Base-by-base conservation (phyloP, 805 yeast species). In the Grigorovia yakushimaensis region DNA sequence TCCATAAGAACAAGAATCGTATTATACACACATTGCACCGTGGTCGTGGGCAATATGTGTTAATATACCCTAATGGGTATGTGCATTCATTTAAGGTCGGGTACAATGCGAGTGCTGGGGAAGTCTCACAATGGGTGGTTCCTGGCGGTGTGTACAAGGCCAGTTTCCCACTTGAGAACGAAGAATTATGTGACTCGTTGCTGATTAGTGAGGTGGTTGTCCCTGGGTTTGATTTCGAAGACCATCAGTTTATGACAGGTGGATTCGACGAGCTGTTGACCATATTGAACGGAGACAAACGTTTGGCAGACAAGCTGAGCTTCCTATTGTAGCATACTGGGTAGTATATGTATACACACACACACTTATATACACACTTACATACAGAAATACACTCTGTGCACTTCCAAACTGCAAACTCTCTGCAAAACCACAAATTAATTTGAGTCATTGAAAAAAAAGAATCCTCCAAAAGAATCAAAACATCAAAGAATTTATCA, bases 61-160 rank as follows among this genome's bases (percentile, higher is more conserved):
- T 76, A 15, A 61, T 78, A 4, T 70, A 76, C 45, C 81, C 81
- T 4, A 67, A 74, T 51, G 81, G 81, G 1, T 49, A 49, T 2
- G 59, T 78, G 18, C 73, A 74, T 48, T 64, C 76, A 1, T 78
- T 77, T 55, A 67, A 66, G 20, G 82, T 77, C 23, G 83, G 82
- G 0, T 75, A 76, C 51, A 69, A 76, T 51, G 61, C 67, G 35
- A 58, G 60, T 0, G 61, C 61, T 11, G 79, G 79, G 6, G 80
- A 77, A 56, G 65, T 72, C 4, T 65, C 74, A 40, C 83, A 78
- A 57, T 78, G 82, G 82, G 80, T 78, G 5, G 82, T 78, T n/a
- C 80, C 79, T 10, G 79, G 81, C 1, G 81, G 74, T 11, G 76
- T 73, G 18, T 78, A 73, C 64, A 78, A 78, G 56, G 81, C 81